A percentile compares a stretch with the other conserved stretches of the same genome.
These are phyloP conservation scores for Lophium mytilinum DNA, from an alignment of 495 filamentous ascomycete species.

Conservation along the genomic window DNA sequence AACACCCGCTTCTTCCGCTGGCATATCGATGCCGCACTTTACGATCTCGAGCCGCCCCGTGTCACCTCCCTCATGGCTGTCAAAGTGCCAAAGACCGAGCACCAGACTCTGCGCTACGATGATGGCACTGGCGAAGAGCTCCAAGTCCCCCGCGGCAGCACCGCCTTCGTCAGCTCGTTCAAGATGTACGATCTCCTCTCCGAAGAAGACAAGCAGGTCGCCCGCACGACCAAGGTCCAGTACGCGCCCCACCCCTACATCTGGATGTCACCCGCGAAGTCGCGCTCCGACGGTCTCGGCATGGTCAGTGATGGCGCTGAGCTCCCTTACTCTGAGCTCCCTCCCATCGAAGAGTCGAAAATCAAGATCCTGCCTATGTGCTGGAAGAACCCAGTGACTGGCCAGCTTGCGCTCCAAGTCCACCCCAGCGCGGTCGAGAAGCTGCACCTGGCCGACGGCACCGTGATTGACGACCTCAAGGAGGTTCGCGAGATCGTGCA, in stretches of 20 bases:
- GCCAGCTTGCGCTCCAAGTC: conserved; percentile 58
- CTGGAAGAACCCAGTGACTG: conserved; percentile 65
- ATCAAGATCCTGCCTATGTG: conserved; percentile 62
- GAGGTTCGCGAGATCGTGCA: conserved; percentile 61
- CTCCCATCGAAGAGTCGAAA: conserved; percentile 52
- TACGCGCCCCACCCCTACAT: conserved; percentile 72
- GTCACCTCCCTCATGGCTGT: conserved; percentile 65
- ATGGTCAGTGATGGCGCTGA: conserved; percentile 55
- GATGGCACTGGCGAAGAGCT: conserved; percentile 61
- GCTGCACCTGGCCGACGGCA: conserved; percentile 55
- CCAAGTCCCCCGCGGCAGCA: conserved; percentile 64
- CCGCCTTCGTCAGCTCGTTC: conserved; percentile 62
- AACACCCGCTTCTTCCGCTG: conserved; percentile 69
- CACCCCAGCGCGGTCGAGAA: conserved; percentile 59
- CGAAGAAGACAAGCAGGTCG: conserved; percentile 57
- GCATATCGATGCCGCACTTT: conserved; percentile 73
- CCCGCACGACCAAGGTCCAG: conserved; percentile 53
- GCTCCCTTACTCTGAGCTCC: conserved; percentile 47
- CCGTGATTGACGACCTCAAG: conserved; percentile 54
- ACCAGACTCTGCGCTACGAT: conserved; percentile 60
- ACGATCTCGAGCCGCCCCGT: conserved; percentile 59
- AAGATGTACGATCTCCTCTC: conserved; percentile 56
- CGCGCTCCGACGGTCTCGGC: conserved; percentile 58
- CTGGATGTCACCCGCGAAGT: conserved; percentile 61
- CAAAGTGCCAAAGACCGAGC: conserved; percentile 53